Conservation (phyloP, 495 filamentous ascomycete species). For the Articulospora tetracladia region DNA sequence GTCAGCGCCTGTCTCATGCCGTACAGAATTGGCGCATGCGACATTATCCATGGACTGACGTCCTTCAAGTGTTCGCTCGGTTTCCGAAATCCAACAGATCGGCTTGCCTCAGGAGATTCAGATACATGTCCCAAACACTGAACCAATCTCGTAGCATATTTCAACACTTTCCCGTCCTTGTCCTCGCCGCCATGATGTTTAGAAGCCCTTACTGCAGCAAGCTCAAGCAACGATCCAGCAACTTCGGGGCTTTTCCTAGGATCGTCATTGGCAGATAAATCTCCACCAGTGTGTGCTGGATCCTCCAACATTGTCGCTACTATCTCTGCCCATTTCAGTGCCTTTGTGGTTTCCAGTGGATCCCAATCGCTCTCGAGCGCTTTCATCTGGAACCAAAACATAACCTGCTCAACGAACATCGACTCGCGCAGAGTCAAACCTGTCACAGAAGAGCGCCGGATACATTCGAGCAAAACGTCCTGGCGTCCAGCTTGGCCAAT, state of each 20-base stretch:
- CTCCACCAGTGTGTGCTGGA: conserved; percentile 31
- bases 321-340: conserved; percentile 36
- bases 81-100: background rate
- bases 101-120: no score
- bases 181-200: conserved; percentile 30
- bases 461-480: conserved; percentile 48
- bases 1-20: conserved; percentile 35
- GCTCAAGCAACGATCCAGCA: conserved; percentile 40
- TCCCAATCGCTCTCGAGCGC: conserved; percentile 42
- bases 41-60: conserved; percentile 19
- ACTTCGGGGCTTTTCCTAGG: conserved; percentile 37
- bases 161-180: conserved; percentile 29
- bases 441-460: conserved; percentile 42
- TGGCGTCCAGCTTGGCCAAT: conserved; percentile 36
- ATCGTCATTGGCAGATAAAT: conserved; percentile 21
- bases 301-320: conserved; percentile 49
- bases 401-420: conserved; percentile 40
- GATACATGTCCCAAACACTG: background rate
- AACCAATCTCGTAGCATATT: conserved; percentile 35
- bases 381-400: conserved; percentile 45
- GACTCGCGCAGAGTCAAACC: conserved; percentile 42
- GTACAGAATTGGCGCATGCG: conserved; percentile 32
- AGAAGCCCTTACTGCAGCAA: conserved; percentile 37
- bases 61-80: background rate
- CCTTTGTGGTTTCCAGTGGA: conserved; percentile 8